These are phyloP conservation scores for Kodamaea sp. DNA, from an alignment of 1,139 yeast species.

Conservation along the genomic window DNA sequence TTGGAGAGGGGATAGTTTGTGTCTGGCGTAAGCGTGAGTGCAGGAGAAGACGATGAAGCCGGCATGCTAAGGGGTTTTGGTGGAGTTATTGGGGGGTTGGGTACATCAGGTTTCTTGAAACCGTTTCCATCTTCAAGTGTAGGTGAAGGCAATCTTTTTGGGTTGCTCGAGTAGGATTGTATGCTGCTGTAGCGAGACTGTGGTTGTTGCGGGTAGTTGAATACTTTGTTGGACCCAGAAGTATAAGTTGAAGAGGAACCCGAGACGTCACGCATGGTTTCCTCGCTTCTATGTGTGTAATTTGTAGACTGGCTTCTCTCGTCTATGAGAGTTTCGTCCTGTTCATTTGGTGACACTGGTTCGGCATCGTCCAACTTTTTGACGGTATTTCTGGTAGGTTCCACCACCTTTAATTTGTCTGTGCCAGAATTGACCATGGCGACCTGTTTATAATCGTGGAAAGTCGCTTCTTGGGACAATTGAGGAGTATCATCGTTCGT, in stretches of 20 bases:
- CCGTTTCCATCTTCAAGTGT: no score
- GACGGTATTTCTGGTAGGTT: conserved; percentile 3
- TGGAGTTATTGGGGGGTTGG: no score
- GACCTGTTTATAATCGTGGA: conserved; percentile 14
- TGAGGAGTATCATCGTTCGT: conserved; percentile 28
- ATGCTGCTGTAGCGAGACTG: no score
- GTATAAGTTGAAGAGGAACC: conserved; percentile 1
- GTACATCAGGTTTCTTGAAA: no score
- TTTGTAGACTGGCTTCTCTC: conserved; percentile 6
- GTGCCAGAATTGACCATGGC: conserved; percentile 2
- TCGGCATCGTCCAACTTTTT: conserved; percentile 6
- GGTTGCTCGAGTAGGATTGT: no score
- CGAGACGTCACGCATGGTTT: conserved; percentile 6
- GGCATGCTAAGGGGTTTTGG: conserved; percentile 5
- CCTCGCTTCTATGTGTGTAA: conserved; percentile 6
- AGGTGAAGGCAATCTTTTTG: no score
- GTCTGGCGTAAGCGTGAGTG: conserved; percentile 9
- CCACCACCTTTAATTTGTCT: conserved; percentile 10
- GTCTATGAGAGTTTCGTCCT: conserved; percentile 30
- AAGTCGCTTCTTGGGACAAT: conserved; percentile 27
- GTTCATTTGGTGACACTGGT: conserved; percentile 14
- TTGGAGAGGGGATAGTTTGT: conserved; percentile 9
- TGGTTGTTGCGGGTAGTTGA: background rate
- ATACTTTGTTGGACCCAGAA: background rate
- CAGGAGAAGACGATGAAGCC: conserved; percentile 13